Base-by-base conservation (phyloP, 2,329 filamentous ascomycete species). In the Colletotrichum destructivum region DNA sequence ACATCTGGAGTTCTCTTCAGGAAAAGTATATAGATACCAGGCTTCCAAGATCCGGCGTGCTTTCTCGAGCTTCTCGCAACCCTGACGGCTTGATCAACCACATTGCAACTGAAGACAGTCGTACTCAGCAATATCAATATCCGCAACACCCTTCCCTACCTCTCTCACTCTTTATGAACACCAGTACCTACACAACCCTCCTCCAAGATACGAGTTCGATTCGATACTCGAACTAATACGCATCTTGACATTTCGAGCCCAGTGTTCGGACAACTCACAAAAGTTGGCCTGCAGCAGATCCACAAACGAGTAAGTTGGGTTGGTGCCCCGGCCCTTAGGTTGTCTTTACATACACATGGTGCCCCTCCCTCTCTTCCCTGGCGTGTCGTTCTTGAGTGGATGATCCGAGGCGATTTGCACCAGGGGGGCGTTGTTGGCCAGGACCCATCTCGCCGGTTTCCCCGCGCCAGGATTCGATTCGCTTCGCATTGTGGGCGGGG, bases 1-100 rank as follows among this genome's bases (percentile, higher is more conserved):
- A 74, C 78, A 72, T 75, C 76, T 75, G 73, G 66, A 74, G 74
- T 73, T 73, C 38, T 73, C 23, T 47, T 44, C 55, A 72, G 57
- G 63, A 74, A 76, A 73, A 71, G 67, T 82, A 83, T 84, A 82
- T 82, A 84, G 80, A 81, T 78, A 80, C 77, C 76, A 76, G 74
- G 69, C 75, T 75, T 75, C 76, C 66, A 73, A 75, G 77, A 78
- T 80, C 78, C 78, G 79, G 78, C 76, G 79, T 9, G 21, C 75
- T 72, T 69, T 60, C 62, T 73, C 57, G 47, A 47, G 54, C 54
- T 23, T 67, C 71, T 70, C 71, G 73, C 75, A 61, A 65, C 64
- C 60, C 55, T 35, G 35, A 62, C 61, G 59, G 59, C 55, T 61
- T 61, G 63, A 35, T 16, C 56, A 42, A 63, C 47, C 35, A n/a